These are phyloP conservation scores for Chrysanthemum seticuspe DNA, from an alignment of 129 eudicot species.

Conservation along the genomic window DNA sequence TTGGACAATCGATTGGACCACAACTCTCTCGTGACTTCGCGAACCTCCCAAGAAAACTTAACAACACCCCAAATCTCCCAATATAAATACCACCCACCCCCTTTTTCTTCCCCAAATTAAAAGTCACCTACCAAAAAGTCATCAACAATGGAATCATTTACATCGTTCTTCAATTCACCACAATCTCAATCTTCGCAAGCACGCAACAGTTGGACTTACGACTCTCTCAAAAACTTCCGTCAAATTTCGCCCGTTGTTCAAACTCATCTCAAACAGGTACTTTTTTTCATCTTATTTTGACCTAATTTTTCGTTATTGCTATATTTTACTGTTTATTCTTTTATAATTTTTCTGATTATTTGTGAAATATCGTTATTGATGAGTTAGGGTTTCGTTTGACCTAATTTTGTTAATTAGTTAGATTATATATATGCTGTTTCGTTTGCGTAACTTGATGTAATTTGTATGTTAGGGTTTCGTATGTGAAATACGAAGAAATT, in stretches of 20 bases:
- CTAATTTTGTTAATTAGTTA: too few relatives aligned
- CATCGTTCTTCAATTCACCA: slow-evolving; percentile 69
- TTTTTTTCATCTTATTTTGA: neutral
- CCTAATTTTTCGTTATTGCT: too few relatives aligned
- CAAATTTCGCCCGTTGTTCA: slow-evolving; percentile 89
- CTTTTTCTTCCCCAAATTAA: neutral
- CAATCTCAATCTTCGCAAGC: slow-evolving; percentile 45
- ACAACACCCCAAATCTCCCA: neutral
- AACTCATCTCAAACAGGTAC: slow-evolving; percentile 85
- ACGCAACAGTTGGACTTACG: slow-evolving; percentile 61
- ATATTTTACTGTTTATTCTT: too few relatives aligned
- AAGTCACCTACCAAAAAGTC: too few relatives aligned
- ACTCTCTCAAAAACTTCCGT: slow-evolving; percentile 78
- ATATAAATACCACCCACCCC: slow-evolving; percentile 12
- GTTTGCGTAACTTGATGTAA: too few relatives aligned
- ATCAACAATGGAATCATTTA: slow-evolving; percentile 53
- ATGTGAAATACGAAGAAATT: too few relatives aligned
- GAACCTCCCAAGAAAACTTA: slow-evolving; percentile 24
- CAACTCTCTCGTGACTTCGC: slow-evolving; percentile 18
- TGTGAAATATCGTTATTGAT: too few relatives aligned
- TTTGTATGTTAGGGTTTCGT: too few relatives aligned
- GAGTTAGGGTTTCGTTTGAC: too few relatives aligned
- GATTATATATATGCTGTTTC: too few relatives aligned
- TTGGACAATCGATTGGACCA: neutral
- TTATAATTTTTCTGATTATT: too few relatives aligned